phyloP scores from a whole-genome alignment of 768 basidiomycete species.

The Mycena sanguinolenta region DNA sequence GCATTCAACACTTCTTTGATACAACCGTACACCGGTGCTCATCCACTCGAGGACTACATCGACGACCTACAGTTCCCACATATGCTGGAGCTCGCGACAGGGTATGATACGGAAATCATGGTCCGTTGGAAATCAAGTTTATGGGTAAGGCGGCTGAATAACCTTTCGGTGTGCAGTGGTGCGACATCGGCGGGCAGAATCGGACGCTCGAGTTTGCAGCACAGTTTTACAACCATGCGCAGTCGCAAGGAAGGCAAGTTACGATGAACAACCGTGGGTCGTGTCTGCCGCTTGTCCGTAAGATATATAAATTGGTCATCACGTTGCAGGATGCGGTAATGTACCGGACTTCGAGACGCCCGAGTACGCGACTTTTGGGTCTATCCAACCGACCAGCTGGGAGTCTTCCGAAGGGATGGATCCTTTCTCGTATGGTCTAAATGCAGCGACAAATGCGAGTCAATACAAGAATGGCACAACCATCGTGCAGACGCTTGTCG shows the following conservation, averaged over 20 bases:
- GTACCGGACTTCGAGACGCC: conserved; percentile 70
- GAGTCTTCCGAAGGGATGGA: conserved; percentile 73
- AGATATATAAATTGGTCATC: too few species aligned
- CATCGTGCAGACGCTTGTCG: conserved; percentile 65
- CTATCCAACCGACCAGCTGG: conserved; percentile 63
- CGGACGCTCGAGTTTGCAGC: conserved; percentile 60
- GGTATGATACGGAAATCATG: conserved; percentile 69
- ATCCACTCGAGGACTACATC: conserved; percentile 63
- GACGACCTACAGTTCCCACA: conserved; percentile 65
- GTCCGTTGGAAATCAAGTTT: too few species aligned
- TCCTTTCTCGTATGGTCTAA: conserved; percentile 64
- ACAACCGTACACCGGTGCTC: conserved; percentile 67
- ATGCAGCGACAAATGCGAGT: conserved; percentile 54
- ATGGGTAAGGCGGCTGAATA: too few species aligned
- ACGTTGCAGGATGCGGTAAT: conserved; percentile 50
- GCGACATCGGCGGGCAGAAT: conserved; percentile 68
- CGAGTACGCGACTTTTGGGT: conserved; percentile 63
- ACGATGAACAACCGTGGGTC: conserved; percentile 53
- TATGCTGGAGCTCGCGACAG: conserved; percentile 60
- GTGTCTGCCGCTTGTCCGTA: too few species aligned
- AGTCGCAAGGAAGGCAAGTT: conserved; percentile 57
- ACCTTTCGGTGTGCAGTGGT: conserved; percentile 56
- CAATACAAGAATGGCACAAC: conserved; percentile 64
- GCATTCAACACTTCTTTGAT: conserved; percentile 60
- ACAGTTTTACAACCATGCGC: conserved; percentile 59